phyloP scores from a whole-genome alignment of 176 grass and related monocot species.

The Carex cristatella region DNA sequence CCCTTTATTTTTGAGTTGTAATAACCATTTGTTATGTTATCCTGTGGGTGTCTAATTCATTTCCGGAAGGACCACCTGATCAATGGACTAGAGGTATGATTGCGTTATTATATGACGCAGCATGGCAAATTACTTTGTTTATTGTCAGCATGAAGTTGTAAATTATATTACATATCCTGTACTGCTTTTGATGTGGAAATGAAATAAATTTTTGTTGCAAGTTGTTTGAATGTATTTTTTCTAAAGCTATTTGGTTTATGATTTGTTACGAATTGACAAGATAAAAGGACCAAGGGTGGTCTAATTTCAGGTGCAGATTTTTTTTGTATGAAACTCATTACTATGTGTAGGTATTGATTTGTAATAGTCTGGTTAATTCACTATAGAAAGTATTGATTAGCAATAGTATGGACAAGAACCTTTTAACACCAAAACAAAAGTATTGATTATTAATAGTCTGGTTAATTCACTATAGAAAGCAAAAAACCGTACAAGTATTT shows the following conservation, averaged over 20 bases:
- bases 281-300: no score
- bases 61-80: not conserved
- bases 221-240: not conserved
- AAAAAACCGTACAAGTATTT: no score
- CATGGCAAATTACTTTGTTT: not conserved
- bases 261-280: not conserved
- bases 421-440: not conserved
- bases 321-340: no score
- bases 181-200: not conserved
- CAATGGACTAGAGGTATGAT: not conserved
- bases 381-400: not conserved
- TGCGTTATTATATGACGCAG: slow-evolving; percentile 1
- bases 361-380: no score
- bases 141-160: not conserved
- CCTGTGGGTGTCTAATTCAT: not conserved
- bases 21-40: not conserved
- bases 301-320: no score
- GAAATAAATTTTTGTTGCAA: not conserved
- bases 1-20: not conserved
- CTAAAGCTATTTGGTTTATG: not conserved
- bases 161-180: not conserved
- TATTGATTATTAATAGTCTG: not conserved
- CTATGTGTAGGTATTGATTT: not conserved
- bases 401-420: not conserved
- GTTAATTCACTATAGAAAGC: no score